Percentiles rank a stretch among this genome's conserved stretches.
phyloP scores from a whole-genome alignment of 495 filamentous ascomycete species.

The Endocarpon pusillum region DNA sequence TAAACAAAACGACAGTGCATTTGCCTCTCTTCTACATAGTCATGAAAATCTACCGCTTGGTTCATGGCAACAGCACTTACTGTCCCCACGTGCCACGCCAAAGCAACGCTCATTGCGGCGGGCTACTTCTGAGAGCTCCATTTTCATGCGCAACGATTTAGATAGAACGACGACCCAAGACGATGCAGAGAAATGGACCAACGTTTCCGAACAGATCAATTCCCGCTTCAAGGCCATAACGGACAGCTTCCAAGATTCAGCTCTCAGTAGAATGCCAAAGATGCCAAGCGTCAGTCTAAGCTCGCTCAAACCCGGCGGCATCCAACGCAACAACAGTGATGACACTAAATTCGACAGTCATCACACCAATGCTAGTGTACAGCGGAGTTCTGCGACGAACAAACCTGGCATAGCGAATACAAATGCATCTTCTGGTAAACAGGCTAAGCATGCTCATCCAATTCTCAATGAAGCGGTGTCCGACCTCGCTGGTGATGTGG shows the following conservation, averaged over 20 bases:
- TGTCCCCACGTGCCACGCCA: background rate
- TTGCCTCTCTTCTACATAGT: background rate
- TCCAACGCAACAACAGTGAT: slow-evolving; percentile 9
- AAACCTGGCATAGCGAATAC: slow-evolving; percentile 4
- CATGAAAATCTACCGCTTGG: background rate
- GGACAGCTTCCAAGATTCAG: slow-evolving; percentile 69
- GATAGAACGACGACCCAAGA: slow-evolving; percentile 71
- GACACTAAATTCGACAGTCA: slow-evolving; percentile 10
- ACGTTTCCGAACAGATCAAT: slow-evolving; percentile 67
- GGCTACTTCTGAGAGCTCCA: slow-evolving; percentile 58
- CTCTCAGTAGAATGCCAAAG: slow-evolving; percentile 45
- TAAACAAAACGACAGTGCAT: background rate
- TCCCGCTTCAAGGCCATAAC: slow-evolving; percentile 80
- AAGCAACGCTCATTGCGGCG: slow-evolving; percentile 26
- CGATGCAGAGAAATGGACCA: slow-evolving; percentile 67
- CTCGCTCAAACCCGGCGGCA: slow-evolving; percentile 13
- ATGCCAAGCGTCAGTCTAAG: slow-evolving; percentile 35
- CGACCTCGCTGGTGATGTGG: slow-evolving; percentile 63
- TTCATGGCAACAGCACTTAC: background rate
- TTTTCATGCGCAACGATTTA: slow-evolving; percentile 39
- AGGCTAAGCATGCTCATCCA: slow-evolving; percentile 18
- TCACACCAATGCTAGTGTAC: slow-evolving; percentile 10
- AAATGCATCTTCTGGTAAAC: slow-evolving; percentile 3
- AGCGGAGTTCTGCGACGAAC: slow-evolving; percentile 3
- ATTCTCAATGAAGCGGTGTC: slow-evolving; percentile 48